These are phyloP conservation scores for Ascodesmis nigricans DNA, from an alignment of 495 filamentous ascomycete genomes.

Conservation along the genomic window DNA sequence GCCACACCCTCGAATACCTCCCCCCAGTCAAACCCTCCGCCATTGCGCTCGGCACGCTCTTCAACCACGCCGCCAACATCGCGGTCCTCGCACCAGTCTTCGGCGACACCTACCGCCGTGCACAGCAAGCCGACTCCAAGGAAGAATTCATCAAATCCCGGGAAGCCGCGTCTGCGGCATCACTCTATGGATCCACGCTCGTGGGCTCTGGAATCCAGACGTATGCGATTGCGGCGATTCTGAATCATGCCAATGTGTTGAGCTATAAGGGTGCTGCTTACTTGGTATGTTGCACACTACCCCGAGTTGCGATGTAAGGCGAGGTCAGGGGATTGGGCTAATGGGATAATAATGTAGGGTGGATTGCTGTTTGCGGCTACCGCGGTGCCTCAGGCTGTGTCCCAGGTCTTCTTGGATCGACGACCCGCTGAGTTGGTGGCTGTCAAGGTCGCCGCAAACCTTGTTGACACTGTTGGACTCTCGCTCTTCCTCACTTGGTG, in stretches of 20 bases:
- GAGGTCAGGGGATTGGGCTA: too few species aligned
- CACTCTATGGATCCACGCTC: constrained; percentile 76
- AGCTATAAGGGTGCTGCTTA: constrained; percentile 95
- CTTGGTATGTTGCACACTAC: too few species aligned
- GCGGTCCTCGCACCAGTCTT: constrained; percentile 76
- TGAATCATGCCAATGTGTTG: constrained; percentile 85
- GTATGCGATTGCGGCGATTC: constrained; percentile 83
- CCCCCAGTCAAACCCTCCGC: constrained; percentile 94
- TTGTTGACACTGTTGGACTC: constrained; percentile 83
- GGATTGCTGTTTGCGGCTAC: constrained; percentile 78
- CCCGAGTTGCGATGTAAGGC: too few species aligned
- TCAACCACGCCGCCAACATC: constrained; percentile 68
- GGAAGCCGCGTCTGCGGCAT: constrained; percentile 68
- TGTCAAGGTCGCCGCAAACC: constrained; percentile 54
- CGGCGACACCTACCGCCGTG: constrained; percentile 84
- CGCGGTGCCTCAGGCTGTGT: constrained; percentile 66
- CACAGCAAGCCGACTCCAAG: constrained; percentile 77
- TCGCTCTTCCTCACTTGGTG: constrained; percentile 88
- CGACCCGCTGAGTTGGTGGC: constrained; percentile 74
- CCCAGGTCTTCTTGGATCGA: constrained; percentile 74
- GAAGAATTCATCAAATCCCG: constrained; percentile 89
- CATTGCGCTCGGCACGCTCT: constrained; percentile 83
- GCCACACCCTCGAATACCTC: constrained; percentile 30
- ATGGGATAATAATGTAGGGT: too few species aligned
- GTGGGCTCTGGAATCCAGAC: constrained; percentile 75